phyloP scores from a whole-genome alignment of 192 early-diverging fungal species.

The Backusella australiensis region DNA sequence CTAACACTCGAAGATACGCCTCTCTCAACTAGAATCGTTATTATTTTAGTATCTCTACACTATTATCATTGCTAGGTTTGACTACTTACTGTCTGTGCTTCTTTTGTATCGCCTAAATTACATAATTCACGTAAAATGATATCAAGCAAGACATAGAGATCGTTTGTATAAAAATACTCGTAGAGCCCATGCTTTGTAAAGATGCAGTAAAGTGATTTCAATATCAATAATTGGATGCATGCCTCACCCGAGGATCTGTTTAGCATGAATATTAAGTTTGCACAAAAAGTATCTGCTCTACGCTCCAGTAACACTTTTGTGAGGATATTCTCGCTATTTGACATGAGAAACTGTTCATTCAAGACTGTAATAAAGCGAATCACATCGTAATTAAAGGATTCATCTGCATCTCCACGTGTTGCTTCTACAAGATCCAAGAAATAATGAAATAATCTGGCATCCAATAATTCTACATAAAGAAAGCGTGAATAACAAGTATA shows the following conservation, averaged over 20 bases:
- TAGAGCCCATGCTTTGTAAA: conserved; percentile 59
- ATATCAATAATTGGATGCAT: conserved; percentile 51
- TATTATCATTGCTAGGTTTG: not conserved
- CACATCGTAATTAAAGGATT: conserved; percentile 50
- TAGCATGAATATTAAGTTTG: conserved; percentile 91
- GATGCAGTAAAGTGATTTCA: conserved; percentile 71
- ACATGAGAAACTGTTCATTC: conserved; percentile 69
- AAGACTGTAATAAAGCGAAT: conserved; percentile 58
- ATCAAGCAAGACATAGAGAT: conserved; percentile 84
- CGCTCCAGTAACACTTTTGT: conserved; percentile 45
- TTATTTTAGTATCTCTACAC: not conserved
- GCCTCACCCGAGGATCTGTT: conserved; percentile 76
- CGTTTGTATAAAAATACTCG: conserved; percentile 91
- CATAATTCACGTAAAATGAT: conserved; percentile 81
- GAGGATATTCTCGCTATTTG: conserved; percentile 49
- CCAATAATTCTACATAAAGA: conserved; percentile 43
- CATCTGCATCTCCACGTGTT: conserved; percentile 52
- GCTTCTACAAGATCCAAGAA: conserved; percentile 60
- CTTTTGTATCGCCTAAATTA: conserved; percentile 49
- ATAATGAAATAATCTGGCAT: conserved; percentile 44
- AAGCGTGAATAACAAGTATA: not conserved
- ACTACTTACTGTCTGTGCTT: conserved; percentile 23
- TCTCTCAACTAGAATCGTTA: conserved; percentile 49
- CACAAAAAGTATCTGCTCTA: conserved; percentile 77
- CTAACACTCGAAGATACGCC: conserved; percentile 67